Base-by-base conservation (phyloP, 306 rosid species). In the Dryas octopetala region DNA sequence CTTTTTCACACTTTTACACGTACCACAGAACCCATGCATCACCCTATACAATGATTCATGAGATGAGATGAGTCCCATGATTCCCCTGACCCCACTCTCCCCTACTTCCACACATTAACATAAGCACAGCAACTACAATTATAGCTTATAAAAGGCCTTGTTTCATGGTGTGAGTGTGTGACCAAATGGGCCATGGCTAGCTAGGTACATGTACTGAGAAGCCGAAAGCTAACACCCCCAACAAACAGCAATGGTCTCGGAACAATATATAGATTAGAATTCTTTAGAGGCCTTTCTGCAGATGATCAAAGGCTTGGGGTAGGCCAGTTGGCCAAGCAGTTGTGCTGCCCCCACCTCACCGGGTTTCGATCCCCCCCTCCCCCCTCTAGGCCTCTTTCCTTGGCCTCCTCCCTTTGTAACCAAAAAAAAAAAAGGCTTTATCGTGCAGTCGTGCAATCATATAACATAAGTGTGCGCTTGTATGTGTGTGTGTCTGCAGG, bases 191-290 rank as follows among this genome's bases (percentile, higher is more conserved):
- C 76, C 76, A 26, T 0, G 13, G n/a, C 19, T 6, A 40, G 9
- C 14, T 7, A 19, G 23, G 52, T 53, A 55, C 65, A 17, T 1
- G 38, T 32, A 19, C 23, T 17, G 19, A 40, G 57, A 58, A 72
- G 76, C 76, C 76, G 67, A 72, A 72, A 58, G 67, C 67, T 72
- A 45, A 9, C n/a, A 45, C 10, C 70, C 10, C 8, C 6, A 13
- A 71, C 65, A n/a, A n/a, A 10, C 10, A 40, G n/a, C 45, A 17
- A 17, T 23, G 16, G 38, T 23, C 23, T 23, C 23, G 23, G 38
- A 32, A 32, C 38, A 32, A 32, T 2, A 32, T 32, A 32, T 32
- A 32, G 38, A 32, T 32, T 1, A 32, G 38, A 1, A 65, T n/a
- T 12, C 12, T 8, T 50, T 44, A 62, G 15, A 62, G 49, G 7